Percentiles rank a stretch among this genome's conserved stretches.
These are phyloP conservation scores for Serendipita sp. DNA, from an alignment of 768 basidiomycete species.

Conservation along the genomic window DNA sequence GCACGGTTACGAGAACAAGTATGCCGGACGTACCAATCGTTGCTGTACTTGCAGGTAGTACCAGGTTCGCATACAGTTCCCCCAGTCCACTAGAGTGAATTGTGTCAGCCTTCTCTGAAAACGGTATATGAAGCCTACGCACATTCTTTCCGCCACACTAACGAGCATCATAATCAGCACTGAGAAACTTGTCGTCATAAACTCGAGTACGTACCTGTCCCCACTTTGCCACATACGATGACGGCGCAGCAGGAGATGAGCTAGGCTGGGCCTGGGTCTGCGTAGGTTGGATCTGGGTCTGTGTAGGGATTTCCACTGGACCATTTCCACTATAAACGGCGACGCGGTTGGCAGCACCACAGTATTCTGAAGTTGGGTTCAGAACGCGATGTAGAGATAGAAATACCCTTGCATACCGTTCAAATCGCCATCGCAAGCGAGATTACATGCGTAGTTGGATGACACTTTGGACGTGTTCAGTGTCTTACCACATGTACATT, in stretches of 20 bases:
- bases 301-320: slow-evolving; percentile 6
- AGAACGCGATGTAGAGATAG: not conserved
- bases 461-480: slow-evolving; percentile 11
- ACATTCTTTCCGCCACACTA: slow-evolving; percentile 2
- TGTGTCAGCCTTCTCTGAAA: not conserved
- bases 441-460: slow-evolving; percentile 10
- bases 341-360: slow-evolving; percentile 11
- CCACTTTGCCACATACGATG: slow-evolving; percentile 1
- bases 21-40: not conserved
- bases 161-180: not conserved
- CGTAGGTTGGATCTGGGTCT: not conserved
- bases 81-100: not conserved
- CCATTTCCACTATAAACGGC: slow-evolving; percentile 9
- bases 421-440: slow-evolving; percentile 10
- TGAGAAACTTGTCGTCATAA: not conserved
- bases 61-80: not conserved
- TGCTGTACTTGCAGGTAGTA: slow-evolving; percentile 2
- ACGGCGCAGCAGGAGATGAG: not conserved
- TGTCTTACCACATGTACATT: slow-evolving; percentile 10
- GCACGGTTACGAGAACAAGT: no score
- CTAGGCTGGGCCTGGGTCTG: not conserved
- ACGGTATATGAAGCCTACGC: not conserved
- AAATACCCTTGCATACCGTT: not conserved
- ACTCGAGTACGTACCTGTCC: slow-evolving; percentile 6
- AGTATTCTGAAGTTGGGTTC: slow-evolving; percentile 5